Evolutionary conservation across 2,329 filamentous ascomycete species (phyloP).

Genomic region (Talaromyces funiculosus): DNA sequence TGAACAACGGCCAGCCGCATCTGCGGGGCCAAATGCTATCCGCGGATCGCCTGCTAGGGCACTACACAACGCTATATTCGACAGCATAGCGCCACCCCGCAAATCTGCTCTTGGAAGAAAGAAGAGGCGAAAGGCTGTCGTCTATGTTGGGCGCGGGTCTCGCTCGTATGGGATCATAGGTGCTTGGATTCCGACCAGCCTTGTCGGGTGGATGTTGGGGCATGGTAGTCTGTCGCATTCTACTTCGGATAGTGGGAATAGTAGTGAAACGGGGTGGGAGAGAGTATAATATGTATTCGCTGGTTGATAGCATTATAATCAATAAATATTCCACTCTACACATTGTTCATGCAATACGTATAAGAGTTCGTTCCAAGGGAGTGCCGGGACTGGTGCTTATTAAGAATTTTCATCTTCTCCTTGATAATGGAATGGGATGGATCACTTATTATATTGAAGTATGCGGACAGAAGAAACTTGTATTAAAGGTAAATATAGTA

Average conservation of each 20-base stretch:
- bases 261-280: conserved; percentile 34
- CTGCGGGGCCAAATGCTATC: conserved; percentile 33
- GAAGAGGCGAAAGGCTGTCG: conserved; percentile 46
- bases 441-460: background rate
- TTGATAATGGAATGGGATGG: background rate
- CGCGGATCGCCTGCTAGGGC: conserved; percentile 68
- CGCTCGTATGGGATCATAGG: conserved; percentile 81
- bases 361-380: background rate
- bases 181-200: conserved; percentile 65
- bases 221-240: conserved; percentile 43
- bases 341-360: background rate
- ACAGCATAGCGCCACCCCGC: conserved; percentile 62
- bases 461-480: background rate
- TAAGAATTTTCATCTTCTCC: background rate
- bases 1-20: conserved; percentile 36
- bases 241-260: conserved; percentile 23
- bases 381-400: too few relatives aligned
- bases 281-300: conserved; percentile 20
- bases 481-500: background rate
- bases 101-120: conserved; percentile 36
- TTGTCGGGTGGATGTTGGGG: conserved; percentile 94
- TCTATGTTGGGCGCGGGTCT: conserved; percentile 79
- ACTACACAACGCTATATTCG: conserved; percentile 83
- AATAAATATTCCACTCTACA: background rate
- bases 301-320: background rate